Evolutionary conservation across 306 rosid genomes (phyloP).

Genomic region (Dalbergia cultrata): DNA sequence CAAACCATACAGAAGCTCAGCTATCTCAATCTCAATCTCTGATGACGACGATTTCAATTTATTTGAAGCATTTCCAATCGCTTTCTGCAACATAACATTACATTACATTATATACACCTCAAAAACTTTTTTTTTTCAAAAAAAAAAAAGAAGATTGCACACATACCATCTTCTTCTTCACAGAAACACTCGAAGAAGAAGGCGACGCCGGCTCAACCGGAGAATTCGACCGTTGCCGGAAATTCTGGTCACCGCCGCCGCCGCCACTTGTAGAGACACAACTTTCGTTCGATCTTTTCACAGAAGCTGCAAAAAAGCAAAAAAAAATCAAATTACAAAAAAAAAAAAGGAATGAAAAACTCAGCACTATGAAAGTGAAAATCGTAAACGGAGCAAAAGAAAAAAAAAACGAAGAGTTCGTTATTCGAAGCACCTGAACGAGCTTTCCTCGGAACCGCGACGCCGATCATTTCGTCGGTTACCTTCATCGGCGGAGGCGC

Average conservation of each 20-base stretch:
- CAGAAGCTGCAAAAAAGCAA: slow-evolving; percentile 60
- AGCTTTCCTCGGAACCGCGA: slow-evolving; percentile 74
- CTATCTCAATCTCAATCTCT: slow-evolving; percentile 79
- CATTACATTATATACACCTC: slow-evolving; percentile 34
- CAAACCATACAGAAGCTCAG: slow-evolving; percentile 76
- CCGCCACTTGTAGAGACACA: slow-evolving; percentile 53
- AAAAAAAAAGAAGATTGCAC: slow-evolving; percentile 4
- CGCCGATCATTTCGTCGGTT: slow-evolving; percentile 64
- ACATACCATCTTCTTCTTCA: slow-evolving; percentile 62
- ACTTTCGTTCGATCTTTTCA: slow-evolving; percentile 62
- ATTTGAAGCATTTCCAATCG: slow-evolving; percentile 49
- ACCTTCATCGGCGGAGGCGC: slow-evolving; percentile 51
- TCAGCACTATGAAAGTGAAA: background rate
- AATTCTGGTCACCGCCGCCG: slow-evolving; percentile 49
- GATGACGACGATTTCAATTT: slow-evolving; percentile 49
- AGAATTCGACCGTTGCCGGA: slow-evolving; percentile 35
- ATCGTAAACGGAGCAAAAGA: background rate
- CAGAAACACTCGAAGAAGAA: slow-evolving; percentile 49
- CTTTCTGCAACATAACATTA: slow-evolving; percentile 55
- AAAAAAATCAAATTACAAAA: background rate
- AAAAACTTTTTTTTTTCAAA: background rate
- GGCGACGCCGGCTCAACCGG: slow-evolving; percentile 55
- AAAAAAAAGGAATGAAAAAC: background rate
- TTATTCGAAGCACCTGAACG: slow-evolving; percentile 71
- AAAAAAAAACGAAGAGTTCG: background rate